Evolutionary conservation across 345 rosid species (phyloP), one percentile per base, ranked within the genome.

Genomic region (Citrus unshiu): DNA sequence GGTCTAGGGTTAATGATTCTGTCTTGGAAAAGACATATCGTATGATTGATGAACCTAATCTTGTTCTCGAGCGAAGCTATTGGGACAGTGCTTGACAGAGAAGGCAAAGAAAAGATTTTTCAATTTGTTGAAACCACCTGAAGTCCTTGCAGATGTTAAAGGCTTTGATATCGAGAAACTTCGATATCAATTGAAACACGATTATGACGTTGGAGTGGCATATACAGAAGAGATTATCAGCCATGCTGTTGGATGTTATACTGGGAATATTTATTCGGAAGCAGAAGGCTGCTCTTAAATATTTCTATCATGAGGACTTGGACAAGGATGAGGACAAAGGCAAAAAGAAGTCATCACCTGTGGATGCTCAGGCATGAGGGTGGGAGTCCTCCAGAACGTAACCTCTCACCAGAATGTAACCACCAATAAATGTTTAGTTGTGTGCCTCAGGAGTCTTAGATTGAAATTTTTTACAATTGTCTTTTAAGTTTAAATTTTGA

Each of bases 41-140:
- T 86, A 94, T 96, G 98, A 91, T 94, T 79, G 99, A 96, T 86
- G 99, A 96, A 78, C 94, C 93, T 61, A 98, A 97, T 68, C 98
- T 97, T 32, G 89, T 93, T 76, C 91, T 94, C 9, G 98, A 92
- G 90, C 92, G 91, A 87, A 86, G 98, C 99, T 57, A 89, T 90
- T 93, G 16, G 98, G 99, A 73, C 92, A 93, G 80, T 90, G 93
- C 85, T 83, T 97, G 82, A 94, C 99, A 0, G 95, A 93, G 82
- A 94, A 94, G 84, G 99, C 91, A 76, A 95, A 89, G 19, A 91
- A 97, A 66, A 94, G 98, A 77, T 94, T 94, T 78, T 97, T 97
- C 84, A 97, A 91, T 86, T 97, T 97, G 85, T 94, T 97, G 62
- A 90, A 65, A 78, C 98, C 98, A n/a, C 98, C 98, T 70, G 88